These are phyloP conservation scores for Malassezia brasiliensis DNA, from an alignment of 1,284 basidiomycete genomes.

Conservation along the genomic window DNA sequence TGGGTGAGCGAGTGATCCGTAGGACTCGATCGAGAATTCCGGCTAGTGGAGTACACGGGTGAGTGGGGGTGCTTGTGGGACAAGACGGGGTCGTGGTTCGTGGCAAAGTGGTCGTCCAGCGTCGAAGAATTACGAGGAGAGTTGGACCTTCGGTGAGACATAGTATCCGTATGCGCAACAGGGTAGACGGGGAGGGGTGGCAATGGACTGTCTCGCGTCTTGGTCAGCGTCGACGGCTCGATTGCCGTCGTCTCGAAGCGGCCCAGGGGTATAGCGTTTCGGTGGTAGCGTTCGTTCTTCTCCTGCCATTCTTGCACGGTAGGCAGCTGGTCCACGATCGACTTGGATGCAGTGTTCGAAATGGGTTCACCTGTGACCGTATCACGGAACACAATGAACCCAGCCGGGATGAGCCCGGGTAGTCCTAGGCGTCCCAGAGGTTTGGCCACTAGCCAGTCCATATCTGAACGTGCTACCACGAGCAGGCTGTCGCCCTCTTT, in stretches of 20 bases:
- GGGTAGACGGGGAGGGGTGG: not conserved
- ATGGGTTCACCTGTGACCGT: constrained; percentile 60
- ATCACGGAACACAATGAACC: constrained; percentile 92
- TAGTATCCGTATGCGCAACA: not conserved
- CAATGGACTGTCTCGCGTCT: not conserved
- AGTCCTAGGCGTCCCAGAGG: constrained; percentile 87
- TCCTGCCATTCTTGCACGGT: constrained; percentile 97
- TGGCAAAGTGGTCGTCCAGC: not conserved
- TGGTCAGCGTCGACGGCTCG: not conserved
- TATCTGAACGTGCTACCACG: constrained; percentile 44
- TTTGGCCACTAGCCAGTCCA: constrained; percentile 60
- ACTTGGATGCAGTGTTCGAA: constrained; percentile 62
- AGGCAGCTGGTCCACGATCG: constrained; percentile 54
- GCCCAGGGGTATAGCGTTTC: constrained; percentile 86
- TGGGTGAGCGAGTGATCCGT: not conserved
- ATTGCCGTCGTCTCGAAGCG: not conserved
- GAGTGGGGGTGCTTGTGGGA: not conserved
- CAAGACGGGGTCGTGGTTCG: not conserved
- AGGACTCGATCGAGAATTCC: not conserved
- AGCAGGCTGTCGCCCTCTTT: constrained; percentile 88
- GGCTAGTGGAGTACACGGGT: not conserved
- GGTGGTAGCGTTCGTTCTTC: constrained; percentile 87
- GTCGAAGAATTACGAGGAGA: not conserved
- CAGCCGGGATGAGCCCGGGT: constrained; percentile 88
- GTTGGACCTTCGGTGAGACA: not conserved